A percentile compares a stretch with the other conserved stretches of the same genome.
These are phyloP conservation scores for Acanthamoeba healyi DNA, from an alignment of 208 protist species.

Conservation along the genomic window DNA sequence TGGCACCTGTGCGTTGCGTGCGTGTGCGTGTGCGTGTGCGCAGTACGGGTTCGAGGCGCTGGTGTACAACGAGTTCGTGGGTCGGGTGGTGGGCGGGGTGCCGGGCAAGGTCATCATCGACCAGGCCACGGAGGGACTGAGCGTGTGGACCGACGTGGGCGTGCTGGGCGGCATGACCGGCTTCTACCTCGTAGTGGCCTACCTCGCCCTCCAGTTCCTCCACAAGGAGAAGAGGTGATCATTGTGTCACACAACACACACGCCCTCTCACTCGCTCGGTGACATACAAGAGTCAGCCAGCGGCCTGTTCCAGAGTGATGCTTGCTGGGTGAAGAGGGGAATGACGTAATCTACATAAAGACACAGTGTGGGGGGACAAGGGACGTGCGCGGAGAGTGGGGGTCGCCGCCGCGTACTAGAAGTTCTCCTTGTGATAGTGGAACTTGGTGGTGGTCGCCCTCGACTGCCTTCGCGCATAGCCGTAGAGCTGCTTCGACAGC, in stretches of 20 bases:
- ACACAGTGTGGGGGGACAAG: no score
- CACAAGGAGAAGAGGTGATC: slow-evolving; percentile 60
- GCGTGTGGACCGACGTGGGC: slow-evolving; percentile 15
- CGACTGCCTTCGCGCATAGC: slow-evolving; percentile 74
- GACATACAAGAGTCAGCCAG: no score
- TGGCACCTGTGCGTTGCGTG: not conserved
- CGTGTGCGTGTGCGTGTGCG: not conserved
- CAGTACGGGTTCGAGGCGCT: slow-evolving; percentile 67
- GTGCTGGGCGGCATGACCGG: slow-evolving; percentile 31
- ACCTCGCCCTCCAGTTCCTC: slow-evolving; percentile 62
- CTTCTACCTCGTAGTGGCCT: slow-evolving; percentile 51
- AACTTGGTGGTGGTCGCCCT: slow-evolving; percentile 79
- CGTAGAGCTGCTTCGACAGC: slow-evolving; percentile 83
- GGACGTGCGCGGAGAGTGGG: not conserved
- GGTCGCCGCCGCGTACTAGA: slow-evolving; percentile 33
- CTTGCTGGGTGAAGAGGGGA: no score
- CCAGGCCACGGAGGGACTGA: not conserved
- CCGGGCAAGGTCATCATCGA: slow-evolving; percentile 30
- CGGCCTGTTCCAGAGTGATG: no score
- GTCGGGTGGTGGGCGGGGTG: slow-evolving; percentile 2
- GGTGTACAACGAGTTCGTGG: slow-evolving; percentile 49
- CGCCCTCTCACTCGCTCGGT: no score
- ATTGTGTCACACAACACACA: no score
- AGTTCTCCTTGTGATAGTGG: slow-evolving; percentile 87
- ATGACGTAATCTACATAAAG: no score